Base-by-base conservation (phyloP, 805 yeast species). In the Metschnikowia gelsemii region DNA sequence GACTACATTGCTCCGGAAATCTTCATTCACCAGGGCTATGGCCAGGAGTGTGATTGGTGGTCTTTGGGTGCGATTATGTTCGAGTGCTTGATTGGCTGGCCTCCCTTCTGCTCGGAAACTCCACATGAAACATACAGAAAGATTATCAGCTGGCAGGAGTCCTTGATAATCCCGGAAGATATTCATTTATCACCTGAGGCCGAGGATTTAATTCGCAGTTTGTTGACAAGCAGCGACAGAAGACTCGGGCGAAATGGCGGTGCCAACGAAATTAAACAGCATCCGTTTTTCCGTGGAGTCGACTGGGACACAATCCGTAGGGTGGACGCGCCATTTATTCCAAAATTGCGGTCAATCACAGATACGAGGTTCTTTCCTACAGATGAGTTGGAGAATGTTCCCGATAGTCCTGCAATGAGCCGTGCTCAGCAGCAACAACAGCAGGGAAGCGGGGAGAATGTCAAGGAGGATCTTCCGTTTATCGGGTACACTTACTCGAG, bases 1-100 rank as follows among this genome's bases (percentile, higher is more conserved):
- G 96, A 89, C 62, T 89, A 89, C 61, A 89, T 89, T 63, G 96
- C 96, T 1, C 97, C 97, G 0, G 97, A 89, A 61, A 90, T 89
- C 46, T 89, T 89, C 56, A 72, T 87, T 35, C 88, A 88, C 55
- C 93, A 89, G 67, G 97, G 97, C 4, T 89, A 89, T 63, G 96
- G 96, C 9, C 96, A 88, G 66, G 96, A 89, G 59, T 89, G 97
- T 66, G 97, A 89, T 63, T 89, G 97, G 97, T 89, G 97, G 97
- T 85, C 95, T 7, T 66, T 89, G 32, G 97, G 97, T 22, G 96
- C 96, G 1, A 89, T 89, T 58, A 90, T 89, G 97, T 89, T 84
- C 64, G 97, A 89, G 72, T 89, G 97, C 68, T 69, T 89, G 47
- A 86, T 89, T 46, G 97, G 97, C 23, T 89, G 96, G 96, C 96